Base-by-base conservation (phyloP, 2,329 filamentous ascomycete genomes). In the Cytospora leucostoma region DNA sequence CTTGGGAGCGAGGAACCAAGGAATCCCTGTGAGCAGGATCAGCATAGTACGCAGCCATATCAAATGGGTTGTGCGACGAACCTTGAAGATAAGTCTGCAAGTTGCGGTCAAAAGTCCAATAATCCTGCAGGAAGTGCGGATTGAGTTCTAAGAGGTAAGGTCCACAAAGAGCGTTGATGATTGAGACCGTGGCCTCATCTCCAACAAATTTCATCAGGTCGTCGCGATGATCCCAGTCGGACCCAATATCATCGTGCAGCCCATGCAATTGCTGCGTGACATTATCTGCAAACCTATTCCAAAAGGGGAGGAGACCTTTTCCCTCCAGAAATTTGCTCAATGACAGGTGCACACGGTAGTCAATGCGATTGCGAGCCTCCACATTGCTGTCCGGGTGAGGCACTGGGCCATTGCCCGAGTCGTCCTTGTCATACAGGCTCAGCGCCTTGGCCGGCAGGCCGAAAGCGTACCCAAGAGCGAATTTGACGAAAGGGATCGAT, bases 401-500 rank as follows among this genome's bases (percentile, higher is more conserved):
- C 57, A 57, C 3, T 12, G 63, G 67, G 55, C 66, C 59, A 11
- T 67, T 62, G 10, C 71, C 70, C 32, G 71, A 72, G 51, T 71
- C 69, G 32, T 72, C 71, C 54, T 67, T 69, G 65, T 71, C 70
- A 35, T 68, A 71, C 21, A 71, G 58, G 21, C 61, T 64, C 62
- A 71, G 60, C 13, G 71, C 70, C 37, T 68, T 68, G 38, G 68
- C 52, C 32, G 69, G 68, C 19, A 72, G 58, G 62, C 71, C 71
- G 53, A 72, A 72, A 17, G 68, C 71, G 54, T 71, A 61, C n/a
- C 69, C 69, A 38, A 73, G 69, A 49, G 70, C 71, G 38, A 72
- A 73, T 55, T 70, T 70, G 51, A 71, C 68, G 37, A 71, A 71
- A 15, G 70, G 69, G 21, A 72, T 69, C 19, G 69, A 69, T 17